Base-by-base conservation (phyloP, 257 asterid genomes). In the Hygrophila difformis region DNA sequence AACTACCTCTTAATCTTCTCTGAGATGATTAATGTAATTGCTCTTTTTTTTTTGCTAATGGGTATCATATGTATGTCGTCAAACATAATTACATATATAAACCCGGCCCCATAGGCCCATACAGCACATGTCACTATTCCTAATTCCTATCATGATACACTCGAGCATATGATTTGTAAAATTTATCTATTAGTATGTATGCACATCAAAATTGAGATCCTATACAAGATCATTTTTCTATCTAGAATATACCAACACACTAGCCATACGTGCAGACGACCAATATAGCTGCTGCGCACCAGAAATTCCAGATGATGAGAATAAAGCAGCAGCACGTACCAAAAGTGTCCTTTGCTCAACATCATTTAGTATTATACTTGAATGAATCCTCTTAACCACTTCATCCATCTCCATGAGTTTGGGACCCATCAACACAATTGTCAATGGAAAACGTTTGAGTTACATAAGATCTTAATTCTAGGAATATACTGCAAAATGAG, bases 311-410 rank as follows among this genome's bases (percentile, higher is more conserved):
- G 63, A 61, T 60, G 66, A 70, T 53, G 66, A 78, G 68, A n/a
- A n/a, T 57, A 68, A 70, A 75, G 81, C 79, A n/a, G n/a, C n/a
- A 65, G 73, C 83, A 87, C 95, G n/a, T 76, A 88, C 97, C 97
- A 88, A 70, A 75, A 88, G 97, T 62, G 95, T 88, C 87, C 74
- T 75, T 62, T 49, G 69, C 35, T 67, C 53, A 53, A 12, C 56
- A 34, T 67, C 66, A 60, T 58, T 68, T 54, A n/a, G n/a, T n/a
- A 47, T 46, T 26, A 63, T 56, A 50, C 70, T 69, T 28, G 61
- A 74, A 65, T 84, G 84, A 39, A 88, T 81, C 65, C 50, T 74
- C 59, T 63, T 66, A 53, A 88, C 67, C 53, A 81, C 82, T 66
- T 71, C 75, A 28, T 88, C 97, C 97, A 88, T 81, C 92, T 88